Conservation (phyloP, 2,329 filamentous ascomycete species). For the Teratosphaeriaceae sp. region DNA sequence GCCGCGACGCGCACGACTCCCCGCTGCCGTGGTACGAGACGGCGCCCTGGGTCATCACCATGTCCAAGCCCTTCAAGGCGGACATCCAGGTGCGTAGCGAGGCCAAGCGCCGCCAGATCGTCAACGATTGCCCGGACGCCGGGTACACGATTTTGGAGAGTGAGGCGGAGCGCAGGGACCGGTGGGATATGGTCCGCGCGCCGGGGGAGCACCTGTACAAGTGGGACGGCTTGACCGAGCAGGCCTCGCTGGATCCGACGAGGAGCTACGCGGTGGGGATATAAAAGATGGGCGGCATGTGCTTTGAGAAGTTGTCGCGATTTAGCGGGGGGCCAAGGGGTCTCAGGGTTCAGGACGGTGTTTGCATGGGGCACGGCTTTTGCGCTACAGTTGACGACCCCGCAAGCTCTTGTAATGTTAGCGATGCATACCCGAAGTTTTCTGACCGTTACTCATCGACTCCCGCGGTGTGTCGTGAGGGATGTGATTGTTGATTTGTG, state of each 20-base stretch:
- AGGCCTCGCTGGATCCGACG: slow-evolving; percentile 8
- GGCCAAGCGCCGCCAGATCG: slow-evolving; percentile 24
- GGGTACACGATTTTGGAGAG: slow-evolving; percentile 19
- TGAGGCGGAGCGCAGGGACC: slow-evolving; percentile 11
- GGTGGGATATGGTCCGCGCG: slow-evolving; percentile 17
- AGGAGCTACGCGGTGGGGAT: neutral
- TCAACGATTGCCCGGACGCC: slow-evolving; percentile 19
- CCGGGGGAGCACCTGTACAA: slow-evolving; percentile 16
- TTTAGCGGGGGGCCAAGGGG: too few relatives aligned
- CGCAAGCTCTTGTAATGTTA: too few relatives aligned
- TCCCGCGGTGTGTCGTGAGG: too few relatives aligned
- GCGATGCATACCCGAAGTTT: too few relatives aligned
- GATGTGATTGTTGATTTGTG: too few relatives aligned
- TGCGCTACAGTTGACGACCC: too few relatives aligned
- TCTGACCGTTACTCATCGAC: too few relatives aligned
- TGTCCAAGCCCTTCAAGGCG: slow-evolving; percentile 27
- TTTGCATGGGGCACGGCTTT: too few relatives aligned
- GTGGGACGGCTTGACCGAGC: slow-evolving; percentile 20
- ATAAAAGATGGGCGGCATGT: too few relatives aligned
- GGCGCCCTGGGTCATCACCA: slow-evolving; percentile 29
- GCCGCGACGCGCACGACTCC: slow-evolving; percentile 15
- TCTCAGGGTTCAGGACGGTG: too few relatives aligned
- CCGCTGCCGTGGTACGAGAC: slow-evolving; percentile 29
- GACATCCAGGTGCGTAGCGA: slow-evolving; percentile 25
- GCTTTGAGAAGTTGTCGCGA: too few relatives aligned